These are phyloP conservation scores for Jamesozyma rosinii DNA, from an alignment of 805 yeast species.

Conservation along the genomic window DNA sequence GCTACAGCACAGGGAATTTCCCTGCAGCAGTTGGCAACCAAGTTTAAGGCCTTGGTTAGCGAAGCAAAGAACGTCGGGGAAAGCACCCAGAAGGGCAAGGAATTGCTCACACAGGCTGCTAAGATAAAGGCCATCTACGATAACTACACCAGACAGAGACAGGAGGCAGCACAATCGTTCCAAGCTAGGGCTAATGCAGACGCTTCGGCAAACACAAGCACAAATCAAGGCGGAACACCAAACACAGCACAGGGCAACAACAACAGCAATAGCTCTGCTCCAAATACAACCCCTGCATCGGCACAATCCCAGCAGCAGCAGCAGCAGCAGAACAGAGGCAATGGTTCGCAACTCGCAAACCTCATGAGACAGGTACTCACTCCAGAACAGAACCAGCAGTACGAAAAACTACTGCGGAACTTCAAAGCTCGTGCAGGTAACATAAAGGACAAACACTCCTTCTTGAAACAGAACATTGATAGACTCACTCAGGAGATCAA, in stretches of 20 bases:
- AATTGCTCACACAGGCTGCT: conserved; percentile 54
- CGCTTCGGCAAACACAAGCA: conserved; percentile 2
- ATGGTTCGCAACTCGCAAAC: conserved; percentile 15
- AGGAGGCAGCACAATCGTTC: conserved; percentile 15
- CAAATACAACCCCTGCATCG: conserved; percentile 2
- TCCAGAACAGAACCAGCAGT: conserved; percentile 25
- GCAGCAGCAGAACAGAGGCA: conserved; percentile 8
- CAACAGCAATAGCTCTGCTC: conserved; percentile 5
- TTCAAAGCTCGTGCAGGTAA: conserved; percentile 25
- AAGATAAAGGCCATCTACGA: conserved; percentile 52
- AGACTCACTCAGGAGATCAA: conserved; percentile 23
- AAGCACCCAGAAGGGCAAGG: conserved; percentile 52
- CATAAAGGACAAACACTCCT: conserved; percentile 25
- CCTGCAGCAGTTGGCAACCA: conserved; percentile 38
- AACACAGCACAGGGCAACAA: conserved; percentile 1
- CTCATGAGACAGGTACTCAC: conserved; percentile 26
- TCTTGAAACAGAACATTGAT: conserved; percentile 26
- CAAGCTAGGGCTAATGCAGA: conserved; percentile 1
- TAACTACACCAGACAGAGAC: conserved; percentile 38
- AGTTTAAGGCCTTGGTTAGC: conserved; percentile 48
- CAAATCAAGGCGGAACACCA: neutral
- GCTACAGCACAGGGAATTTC: neutral
- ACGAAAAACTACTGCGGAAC: conserved; percentile 21
- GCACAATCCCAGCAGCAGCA: neutral
- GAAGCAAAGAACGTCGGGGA: conserved; percentile 56